A percentile compares a stretch with the other conserved stretches of the same genome.
phyloP scores from a whole-genome alignment of 1,139 yeast species.

The Suhomyces panamericanus region DNA sequence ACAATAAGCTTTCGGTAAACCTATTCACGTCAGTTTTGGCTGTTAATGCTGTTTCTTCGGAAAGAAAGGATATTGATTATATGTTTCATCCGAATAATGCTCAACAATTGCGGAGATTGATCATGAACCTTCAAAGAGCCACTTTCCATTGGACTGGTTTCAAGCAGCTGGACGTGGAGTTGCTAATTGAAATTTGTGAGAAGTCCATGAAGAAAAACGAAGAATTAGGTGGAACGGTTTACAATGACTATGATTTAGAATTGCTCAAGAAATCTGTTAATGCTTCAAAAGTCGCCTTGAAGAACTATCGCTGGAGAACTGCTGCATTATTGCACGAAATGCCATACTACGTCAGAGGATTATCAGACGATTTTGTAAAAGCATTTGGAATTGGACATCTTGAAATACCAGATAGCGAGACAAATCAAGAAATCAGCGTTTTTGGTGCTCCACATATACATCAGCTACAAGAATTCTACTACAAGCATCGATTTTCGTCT shows the following conservation, averaged over 20 bases:
- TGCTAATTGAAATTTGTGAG: constrained; percentile 49
- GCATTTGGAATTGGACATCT: constrained; percentile 46
- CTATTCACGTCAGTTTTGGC: constrained; percentile 67
- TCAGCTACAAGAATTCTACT: constrained; percentile 52
- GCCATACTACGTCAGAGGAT: constrained; percentile 50
- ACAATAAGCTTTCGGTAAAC: constrained; percentile 60
- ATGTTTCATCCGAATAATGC: constrained; percentile 66
- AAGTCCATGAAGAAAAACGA: constrained; percentile 41
- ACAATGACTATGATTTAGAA: constrained; percentile 35
- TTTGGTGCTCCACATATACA: constrained; percentile 65
- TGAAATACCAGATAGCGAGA: constrained; percentile 12
- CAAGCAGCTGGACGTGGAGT: constrained; percentile 53
- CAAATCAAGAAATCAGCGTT: constrained; percentile 35
- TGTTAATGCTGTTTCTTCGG: constrained; percentile 72
- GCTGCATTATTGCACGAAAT: constrained; percentile 61
- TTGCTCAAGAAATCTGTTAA: constrained; percentile 44
- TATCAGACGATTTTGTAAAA: constrained; percentile 41
- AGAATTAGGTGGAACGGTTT: constrained; percentile 24
- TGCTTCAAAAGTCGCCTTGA: constrained; percentile 49
- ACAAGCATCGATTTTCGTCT: constrained; percentile 48
- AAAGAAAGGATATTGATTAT: constrained; percentile 63
- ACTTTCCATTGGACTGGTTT: constrained; percentile 79
- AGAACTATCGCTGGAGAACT: constrained; percentile 56
- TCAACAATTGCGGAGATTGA: constrained; percentile 53
- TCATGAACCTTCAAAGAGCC: constrained; percentile 62